Conservation (phyloP, 108 stramenopile species). For the Cyclotella cryptica region DNA sequence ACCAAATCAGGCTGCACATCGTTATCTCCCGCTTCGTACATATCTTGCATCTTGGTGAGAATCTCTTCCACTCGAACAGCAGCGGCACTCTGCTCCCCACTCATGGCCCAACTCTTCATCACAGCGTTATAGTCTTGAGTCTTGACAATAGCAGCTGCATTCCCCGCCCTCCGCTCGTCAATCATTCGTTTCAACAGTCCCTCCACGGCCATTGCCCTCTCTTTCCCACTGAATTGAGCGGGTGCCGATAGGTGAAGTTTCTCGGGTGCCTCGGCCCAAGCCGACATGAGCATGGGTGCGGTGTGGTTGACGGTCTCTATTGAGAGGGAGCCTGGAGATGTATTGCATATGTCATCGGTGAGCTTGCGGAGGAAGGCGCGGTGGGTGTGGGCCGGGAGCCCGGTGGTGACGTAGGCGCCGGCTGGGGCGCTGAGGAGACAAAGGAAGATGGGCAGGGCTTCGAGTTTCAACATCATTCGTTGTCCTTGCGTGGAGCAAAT, state of each 20-base stretch:
- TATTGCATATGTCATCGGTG: slow-evolving; percentile 69
- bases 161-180: slow-evolving; percentile 75
- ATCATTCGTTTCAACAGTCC: slow-evolving; percentile 74
- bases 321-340: slow-evolving; percentile 57
- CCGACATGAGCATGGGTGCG: slow-evolving; percentile 67
- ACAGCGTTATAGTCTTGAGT: slow-evolving; percentile 75
- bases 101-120: slow-evolving; percentile 71
- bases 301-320: slow-evolving; percentile 51
- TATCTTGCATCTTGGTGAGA: slow-evolving; percentile 70
- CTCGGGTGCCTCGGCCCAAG: slow-evolving; percentile 60
- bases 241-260: neutral
- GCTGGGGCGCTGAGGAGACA: neutral
- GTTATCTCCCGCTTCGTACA: slow-evolving; percentile 47
- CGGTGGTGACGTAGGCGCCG: slow-evolving; percentile 52
- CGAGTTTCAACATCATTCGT: neutral
- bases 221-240: slow-evolving; percentile 33
- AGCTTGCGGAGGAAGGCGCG: slow-evolving; percentile 68
- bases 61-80: slow-evolving; percentile 79
- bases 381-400: slow-evolving; percentile 59
- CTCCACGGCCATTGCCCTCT: slow-evolving; percentile 74
- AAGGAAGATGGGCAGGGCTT: neutral
- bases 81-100: slow-evolving; percentile 55
- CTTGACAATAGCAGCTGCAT: slow-evolving; percentile 50
- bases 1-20: slow-evolving; percentile 63
- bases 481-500: neutral